Percentiles rank a stretch among this genome's conserved stretches.
Conservation (phyloP, 23 red algal species). For the Agarophyton chilense region DNA sequence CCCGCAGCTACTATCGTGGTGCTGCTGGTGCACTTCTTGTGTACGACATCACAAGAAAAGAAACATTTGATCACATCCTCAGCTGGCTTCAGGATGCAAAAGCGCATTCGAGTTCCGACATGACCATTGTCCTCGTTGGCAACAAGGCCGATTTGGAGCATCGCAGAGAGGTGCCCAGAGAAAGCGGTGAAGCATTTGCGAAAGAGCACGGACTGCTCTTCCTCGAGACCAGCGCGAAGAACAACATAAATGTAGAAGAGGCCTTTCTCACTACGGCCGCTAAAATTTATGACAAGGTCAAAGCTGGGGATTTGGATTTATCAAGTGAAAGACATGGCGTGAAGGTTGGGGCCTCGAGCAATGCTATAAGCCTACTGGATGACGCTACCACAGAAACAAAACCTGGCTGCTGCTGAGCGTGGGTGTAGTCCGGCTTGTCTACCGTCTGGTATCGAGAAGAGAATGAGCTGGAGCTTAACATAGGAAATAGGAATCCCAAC, state of each 20-base stretch:
- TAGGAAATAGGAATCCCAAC: not conserved
- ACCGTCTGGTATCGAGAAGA: not conserved
- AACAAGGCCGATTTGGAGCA: conserved; percentile 99
- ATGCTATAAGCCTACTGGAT: conserved; percentile 61
- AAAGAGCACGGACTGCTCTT: conserved; percentile 92
- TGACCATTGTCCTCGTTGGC: conserved; percentile 90
- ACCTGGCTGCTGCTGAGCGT: conserved; percentile 46
- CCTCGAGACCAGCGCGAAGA: conserved; percentile 93
- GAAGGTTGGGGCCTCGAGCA: conserved; percentile 72
- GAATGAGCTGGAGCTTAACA: not conserved
- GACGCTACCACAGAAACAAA: conserved; percentile 54
- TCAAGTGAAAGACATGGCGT: conserved; percentile 95
- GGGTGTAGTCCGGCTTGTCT: not conserved
- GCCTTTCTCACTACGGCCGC: conserved; percentile 80
- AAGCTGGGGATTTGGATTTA: conserved; percentile 84
- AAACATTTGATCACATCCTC: conserved; percentile 90
- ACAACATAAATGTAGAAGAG: conserved; percentile 84
- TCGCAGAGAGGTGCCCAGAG: conserved; percentile 80
- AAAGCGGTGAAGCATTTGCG: conserved; percentile 91
- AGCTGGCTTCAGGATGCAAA: conserved; percentile 90
- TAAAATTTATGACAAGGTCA: conserved; percentile 89
- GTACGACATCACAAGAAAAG: conserved; percentile 96
- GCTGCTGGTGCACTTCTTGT: conserved; percentile 94
- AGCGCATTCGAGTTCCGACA: conserved; percentile 85
- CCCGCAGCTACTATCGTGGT: conserved; percentile 94